Base-by-base conservation (phyloP, 352 stramenopile species). In the Phytopythium boreale region DNA sequence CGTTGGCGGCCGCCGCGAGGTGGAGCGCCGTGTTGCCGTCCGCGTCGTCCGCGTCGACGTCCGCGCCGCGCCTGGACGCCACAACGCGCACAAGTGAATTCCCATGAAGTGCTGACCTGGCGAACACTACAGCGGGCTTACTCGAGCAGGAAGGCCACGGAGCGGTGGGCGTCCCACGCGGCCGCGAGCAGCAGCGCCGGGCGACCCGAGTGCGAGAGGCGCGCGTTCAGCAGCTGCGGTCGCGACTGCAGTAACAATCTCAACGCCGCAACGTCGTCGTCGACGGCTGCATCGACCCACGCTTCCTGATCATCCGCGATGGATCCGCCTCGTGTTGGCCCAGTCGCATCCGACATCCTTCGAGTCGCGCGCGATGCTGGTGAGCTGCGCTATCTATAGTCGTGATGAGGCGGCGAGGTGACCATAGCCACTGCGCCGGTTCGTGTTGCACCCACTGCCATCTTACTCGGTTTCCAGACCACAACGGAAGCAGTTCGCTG, bases 181-280 rank as follows among this genome's bases (percentile, higher is more conserved):
- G 55, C 64, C 27, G 64, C 64, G 10, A 70, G 29, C 46, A 67
- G 64, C 29, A 70, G 61, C 26, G 64, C 64, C 11, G 64, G 61
- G 14, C 65, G 65, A 22, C 52, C 61, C 4, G 60, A 29, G 14
- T 52, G 46, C 29, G 61, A 47, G 22, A 51, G 61, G 27, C 43
- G 46, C n/a, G 29, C 49, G 55, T 56, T 61, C 2, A 57, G 49
- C 26, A 56, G 49, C 57, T 24, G 14, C 44, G 27, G 17, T 10
- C 29, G 36, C 20, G 22, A n/a, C 20, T 53, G 15, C 1, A 62
- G 56, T 15, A 62, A 19, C 24, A 17, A 6, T 2, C n/a, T 12
- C 24, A 62, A 14, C 20, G 6, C 17, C 56, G 7, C 24, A 7
- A 62, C 41, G 37, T 62, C 37, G 24, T 62, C 39, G 39, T 52